phyloP scores from a whole-genome alignment of 2,329 filamentous ascomycete genomes.

The Fusarium humuli region DNA sequence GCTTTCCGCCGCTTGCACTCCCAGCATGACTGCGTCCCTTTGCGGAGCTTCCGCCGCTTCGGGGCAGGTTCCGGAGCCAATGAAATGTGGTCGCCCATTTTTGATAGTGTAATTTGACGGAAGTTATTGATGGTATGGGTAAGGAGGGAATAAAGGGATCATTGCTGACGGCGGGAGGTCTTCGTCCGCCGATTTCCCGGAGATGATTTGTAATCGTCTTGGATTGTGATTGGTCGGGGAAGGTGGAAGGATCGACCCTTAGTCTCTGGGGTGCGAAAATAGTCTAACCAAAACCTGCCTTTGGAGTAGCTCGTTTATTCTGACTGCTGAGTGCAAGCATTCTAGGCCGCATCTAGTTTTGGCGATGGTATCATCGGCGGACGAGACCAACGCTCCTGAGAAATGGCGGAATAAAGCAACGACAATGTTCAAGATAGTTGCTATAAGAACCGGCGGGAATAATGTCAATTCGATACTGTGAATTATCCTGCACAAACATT shows the following conservation, averaged over 20 bases:
- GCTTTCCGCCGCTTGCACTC: conserved; percentile 69
- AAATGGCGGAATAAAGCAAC: conserved; percentile 4
- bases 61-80: conserved; percentile 15
- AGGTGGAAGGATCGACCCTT: accelerated
- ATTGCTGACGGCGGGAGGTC: not conserved
- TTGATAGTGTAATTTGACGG: not conserved
- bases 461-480: too few species aligned
- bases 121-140: not conserved
- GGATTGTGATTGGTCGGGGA: not conserved
- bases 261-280: not conserved
- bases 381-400: not conserved
- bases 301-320: not conserved
- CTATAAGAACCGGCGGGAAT: not conserved
- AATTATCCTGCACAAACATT: not conserved
- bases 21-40: conserved; percentile 69
- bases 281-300: accelerated
- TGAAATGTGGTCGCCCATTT: conserved; percentile 22
- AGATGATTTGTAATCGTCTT: conserved; percentile 17
- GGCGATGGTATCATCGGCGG: not conserved
- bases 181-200: conserved; percentile 39
- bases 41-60: conserved; percentile 55
- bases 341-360: not conserved
- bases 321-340: not conserved
- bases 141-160: not conserved
- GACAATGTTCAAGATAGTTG: accelerated